These are phyloP conservation scores for Chalaropsis thielavioides DNA, from an alignment of 2,329 filamentous ascomycete genomes.

Conservation along the genomic window DNA sequence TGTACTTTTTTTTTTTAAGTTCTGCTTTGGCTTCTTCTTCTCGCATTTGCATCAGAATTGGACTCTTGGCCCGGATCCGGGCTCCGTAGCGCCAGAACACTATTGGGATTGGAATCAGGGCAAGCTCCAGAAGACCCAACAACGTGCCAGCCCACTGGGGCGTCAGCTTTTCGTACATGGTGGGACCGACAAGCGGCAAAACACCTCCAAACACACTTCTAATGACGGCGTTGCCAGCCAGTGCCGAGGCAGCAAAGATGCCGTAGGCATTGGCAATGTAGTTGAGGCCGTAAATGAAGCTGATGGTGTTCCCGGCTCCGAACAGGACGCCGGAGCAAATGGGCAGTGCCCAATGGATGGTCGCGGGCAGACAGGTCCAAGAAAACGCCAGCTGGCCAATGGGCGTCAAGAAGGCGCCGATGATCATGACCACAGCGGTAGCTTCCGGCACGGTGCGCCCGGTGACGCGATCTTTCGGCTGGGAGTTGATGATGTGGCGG, in stretches of 20 bases:
- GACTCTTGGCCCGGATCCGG: constrained; percentile 37
- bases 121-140: constrained; percentile 56
- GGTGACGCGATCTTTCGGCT: constrained; percentile 60
- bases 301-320: constrained; percentile 58
- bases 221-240: constrained; percentile 66
- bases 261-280: constrained; percentile 69
- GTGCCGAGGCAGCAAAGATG: constrained; percentile 66
- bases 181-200: constrained; percentile 58
- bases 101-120: constrained; percentile 64
- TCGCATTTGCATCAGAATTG: constrained; percentile 31
- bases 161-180: constrained; percentile 54
- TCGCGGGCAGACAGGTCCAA: constrained; percentile 67
- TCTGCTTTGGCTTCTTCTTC: constrained; percentile 30
- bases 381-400: constrained; percentile 74
- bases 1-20: constrained; percentile 13
- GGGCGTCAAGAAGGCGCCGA: constrained; percentile 60
- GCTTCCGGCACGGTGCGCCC: constrained; percentile 64
- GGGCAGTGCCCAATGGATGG: constrained; percentile 70
- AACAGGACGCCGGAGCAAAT: constrained; percentile 69
- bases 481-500: constrained; percentile 61
- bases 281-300: constrained; percentile 72
- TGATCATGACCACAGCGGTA: constrained; percentile 63
- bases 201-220: constrained; percentile 62
- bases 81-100: constrained; percentile 55
- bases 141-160: constrained; percentile 70